Base-by-base conservation (phyloP, 768 basidiomycete genomes). In the Lepiota brunneoincarnata region DNA sequence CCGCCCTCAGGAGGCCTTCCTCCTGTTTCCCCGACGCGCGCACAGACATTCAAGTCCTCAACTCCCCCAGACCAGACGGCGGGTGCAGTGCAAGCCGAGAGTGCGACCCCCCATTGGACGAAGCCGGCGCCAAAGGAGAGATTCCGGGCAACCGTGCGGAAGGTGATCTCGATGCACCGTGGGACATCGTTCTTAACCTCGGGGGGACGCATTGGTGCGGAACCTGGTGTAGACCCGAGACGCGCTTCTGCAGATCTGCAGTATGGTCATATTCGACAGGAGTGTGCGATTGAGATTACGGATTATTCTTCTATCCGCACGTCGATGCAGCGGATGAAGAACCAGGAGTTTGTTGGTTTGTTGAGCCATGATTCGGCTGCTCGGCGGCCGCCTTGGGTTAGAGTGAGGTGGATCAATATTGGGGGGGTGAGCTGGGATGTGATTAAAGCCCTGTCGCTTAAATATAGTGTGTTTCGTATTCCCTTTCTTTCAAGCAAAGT, bases 371-470 rank as follows among this genome's bases (percentile, higher is more conserved):
- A 65, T 12, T 64, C 57, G 6, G 77, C 78, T 5, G 75, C 78
- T 54, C 67, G 69, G 52, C 73, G 74, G 51, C 80, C 83, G 57
- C 68, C 78, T 3, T 87, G 84, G 84, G 80, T 79, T 23, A 85
- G 80, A 62, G 87, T 87, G 15, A 70, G 88, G 48, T 90, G 86
- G 87, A 87, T 89, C 48, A 86, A 86, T 59, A 76, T 89, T 57
- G 82, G 79, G 20, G 88, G 87, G 4, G 61, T 80, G 57, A 78
- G 80, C 58, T 89, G 86, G 85, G 86, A 88, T 61, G 84, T 89
- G 35, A 76, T 90, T 60, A 85, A 83, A 60, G 80, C 81, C 0
- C 66, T 89, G 28, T 82, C 84, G 18, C 65, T 88, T 53, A 80
- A 79, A 66, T 87, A 86, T 61, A 75, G 86, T 86, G 55, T 42